Evolutionary conservation across 225 moss, liverwort and hornwort species (phyloP), one percentile per base, ranked within the genome.

Genomic region (Marchantia paleacea): DNA sequence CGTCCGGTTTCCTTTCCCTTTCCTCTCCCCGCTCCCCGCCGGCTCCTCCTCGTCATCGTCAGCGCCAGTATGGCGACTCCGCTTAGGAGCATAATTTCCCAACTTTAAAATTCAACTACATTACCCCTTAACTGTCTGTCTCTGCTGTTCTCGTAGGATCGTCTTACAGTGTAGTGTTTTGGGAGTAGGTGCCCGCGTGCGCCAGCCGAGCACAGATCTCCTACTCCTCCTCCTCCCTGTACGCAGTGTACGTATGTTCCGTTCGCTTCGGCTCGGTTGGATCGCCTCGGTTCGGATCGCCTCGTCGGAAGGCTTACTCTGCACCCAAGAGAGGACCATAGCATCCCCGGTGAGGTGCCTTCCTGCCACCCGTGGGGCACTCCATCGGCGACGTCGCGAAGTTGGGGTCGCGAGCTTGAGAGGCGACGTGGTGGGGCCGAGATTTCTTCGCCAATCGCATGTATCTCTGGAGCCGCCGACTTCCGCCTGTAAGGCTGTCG

Each of bases 21-120:
- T 48, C 63, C 77, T 2, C 55, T 67, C 75, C 49, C 47, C 39
- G 28, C 62, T 48, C 63, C 77, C 77, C 77, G 77, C 77, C 77
- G 77, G 77, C 62, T 49, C 47, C 77, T 49, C 12, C 48, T 51
- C 55, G 26, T 28, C 55, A 3, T 55, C 75, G 14, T 76, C 47
- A 48, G 50, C 72, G 22, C 12, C 31, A 48, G 48, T 19, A 72
- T 51, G 72, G 22, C 48, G 48, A 48, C 70, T 51, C 22, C 49
- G 50, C 28, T 71, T 39, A 39, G 39, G 3, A 39, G 39, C 39
- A 39, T 39, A 39, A 39, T 2, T 39, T 5, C 39, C 39, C 39
- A 39, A 39, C 39, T 39, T 39, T 39, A 39, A 39, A 39, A 39
- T 39, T 39, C 39, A 39, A 39, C 39, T 5, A 39, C 39, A 39